Percentiles rank a stretch among this genome's conserved stretches.
These are phyloP conservation scores for Linanthus parryae DNA, from an alignment of 148 eudicot species.

Conservation along the genomic window DNA sequence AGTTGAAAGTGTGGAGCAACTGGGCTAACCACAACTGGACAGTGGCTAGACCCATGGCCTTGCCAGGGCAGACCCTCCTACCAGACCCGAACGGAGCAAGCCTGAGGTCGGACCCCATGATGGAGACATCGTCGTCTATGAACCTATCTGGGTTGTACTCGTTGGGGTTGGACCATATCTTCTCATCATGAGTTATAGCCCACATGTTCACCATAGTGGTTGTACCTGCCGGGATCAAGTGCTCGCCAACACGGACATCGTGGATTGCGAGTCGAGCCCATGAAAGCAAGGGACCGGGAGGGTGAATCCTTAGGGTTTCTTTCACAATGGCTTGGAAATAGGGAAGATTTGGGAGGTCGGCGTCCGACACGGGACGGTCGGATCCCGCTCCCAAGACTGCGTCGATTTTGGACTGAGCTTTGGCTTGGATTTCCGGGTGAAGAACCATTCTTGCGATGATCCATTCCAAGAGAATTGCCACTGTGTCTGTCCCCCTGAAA, in stretches of 20 bases:
- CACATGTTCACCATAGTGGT: conserved; percentile 99
- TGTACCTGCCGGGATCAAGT: conserved; percentile 80
- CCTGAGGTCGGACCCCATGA: conserved; percentile 81
- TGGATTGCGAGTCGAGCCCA: conserved; percentile 95
- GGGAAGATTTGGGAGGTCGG: conserved; percentile 71
- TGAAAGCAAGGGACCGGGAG: conserved; percentile 91
- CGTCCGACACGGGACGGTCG: conserved; percentile 32
- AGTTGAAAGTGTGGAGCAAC: conserved; percentile 65
- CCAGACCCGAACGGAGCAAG: conserved; percentile 90
- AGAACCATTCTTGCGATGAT: conserved; percentile 85
- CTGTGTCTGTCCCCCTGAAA: conserved; percentile 92
- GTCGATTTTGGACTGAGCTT: conserved; percentile 74
- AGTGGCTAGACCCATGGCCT: conserved; percentile 68
- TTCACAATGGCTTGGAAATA: conserved; percentile 70
- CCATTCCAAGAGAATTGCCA: conserved; percentile 86
- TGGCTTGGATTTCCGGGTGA: conserved; percentile 85
- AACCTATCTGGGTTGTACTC: conserved; percentile 71
- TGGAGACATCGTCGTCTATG: conserved; percentile 56
- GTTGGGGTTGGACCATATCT: conserved; percentile 55
- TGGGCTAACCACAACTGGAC: conserved; percentile 90
- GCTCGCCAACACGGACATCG: conserved; percentile 63
- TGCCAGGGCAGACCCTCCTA: conserved; percentile 84
- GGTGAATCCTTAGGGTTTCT: conserved; percentile 84
- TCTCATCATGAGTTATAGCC: conserved; percentile 84
- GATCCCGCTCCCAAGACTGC: conserved; percentile 28